A percentile compares a stretch with the other conserved stretches of the same genome.
Evolutionary conservation across 495 filamentous ascomycete genomes (phyloP).

Genomic region (Endocarpon pusillum): DNA sequence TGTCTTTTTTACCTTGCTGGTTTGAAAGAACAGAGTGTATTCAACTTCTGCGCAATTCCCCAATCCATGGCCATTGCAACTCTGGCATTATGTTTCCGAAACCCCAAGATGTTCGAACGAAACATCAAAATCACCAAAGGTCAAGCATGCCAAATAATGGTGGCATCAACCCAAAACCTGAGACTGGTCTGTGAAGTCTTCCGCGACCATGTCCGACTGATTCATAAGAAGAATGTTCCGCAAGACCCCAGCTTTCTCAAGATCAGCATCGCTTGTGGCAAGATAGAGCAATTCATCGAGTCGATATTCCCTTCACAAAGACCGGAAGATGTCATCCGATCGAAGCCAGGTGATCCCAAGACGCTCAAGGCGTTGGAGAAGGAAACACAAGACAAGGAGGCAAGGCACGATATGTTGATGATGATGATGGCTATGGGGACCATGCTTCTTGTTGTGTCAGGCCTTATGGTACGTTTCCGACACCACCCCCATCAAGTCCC

Average conservation of each 20-base stretch:
- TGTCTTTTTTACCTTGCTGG: constrained; percentile 96
- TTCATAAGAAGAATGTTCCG: constrained; percentile 89
- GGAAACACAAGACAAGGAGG: constrained; percentile 30
- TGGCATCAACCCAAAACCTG: constrained; percentile 80
- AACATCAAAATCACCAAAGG: constrained; percentile 97
- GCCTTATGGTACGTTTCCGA: constrained; percentile 42
- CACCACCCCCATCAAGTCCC: neutral
- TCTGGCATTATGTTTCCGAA: constrained; percentile 76
- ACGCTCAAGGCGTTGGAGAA: constrained; percentile 25
- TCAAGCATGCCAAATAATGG: constrained; percentile 80
- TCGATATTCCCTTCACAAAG: constrained; percentile 70
- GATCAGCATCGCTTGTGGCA: constrained; percentile 79
- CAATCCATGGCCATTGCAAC: constrained; percentile 97
- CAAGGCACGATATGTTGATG: constrained; percentile 41
- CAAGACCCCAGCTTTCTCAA: constrained; percentile 85
- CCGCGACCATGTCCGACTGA: constrained; percentile 53
- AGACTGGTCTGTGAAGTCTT: constrained; percentile 63
- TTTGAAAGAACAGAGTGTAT: constrained; percentile 91
- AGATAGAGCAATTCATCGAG: constrained; percentile 97
- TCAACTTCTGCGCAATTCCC: constrained; percentile 98
- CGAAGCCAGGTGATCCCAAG: constrained; percentile 22
- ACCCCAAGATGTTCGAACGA: constrained; percentile 68
- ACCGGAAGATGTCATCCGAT: constrained; percentile 23
- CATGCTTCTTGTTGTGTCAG: constrained; percentile 42
- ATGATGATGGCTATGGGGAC: constrained; percentile 42